Conservation (phyloP, 176 grass and related monocot genomes). For the Lolium perenne region DNA sequence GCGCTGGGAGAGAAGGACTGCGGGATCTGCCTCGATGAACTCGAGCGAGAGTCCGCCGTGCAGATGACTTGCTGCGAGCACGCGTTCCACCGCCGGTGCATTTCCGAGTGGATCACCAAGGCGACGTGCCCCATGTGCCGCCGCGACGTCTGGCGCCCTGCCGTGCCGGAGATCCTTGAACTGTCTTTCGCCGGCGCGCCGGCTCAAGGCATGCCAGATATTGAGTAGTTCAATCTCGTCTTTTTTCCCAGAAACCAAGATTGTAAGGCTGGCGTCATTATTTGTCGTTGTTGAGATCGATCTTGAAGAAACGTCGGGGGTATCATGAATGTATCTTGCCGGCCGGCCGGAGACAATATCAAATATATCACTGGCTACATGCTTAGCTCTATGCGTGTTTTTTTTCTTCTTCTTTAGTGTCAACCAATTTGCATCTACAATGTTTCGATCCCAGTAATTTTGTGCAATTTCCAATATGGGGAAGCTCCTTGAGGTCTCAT, state of each 20-base stretch:
- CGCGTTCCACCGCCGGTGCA: neutral
- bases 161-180: neutral
- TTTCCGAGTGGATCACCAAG: neutral
- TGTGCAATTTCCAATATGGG: too few relatives aligned
- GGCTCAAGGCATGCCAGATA: neutral
- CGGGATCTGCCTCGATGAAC: neutral
- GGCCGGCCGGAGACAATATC: too few relatives aligned
- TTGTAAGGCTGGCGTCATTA: neutral
- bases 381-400: too few relatives aligned
- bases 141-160: neutral
- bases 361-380: too few relatives aligned
- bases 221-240: neutral
- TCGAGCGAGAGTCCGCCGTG: neutral
- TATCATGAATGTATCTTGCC: too few relatives aligned
- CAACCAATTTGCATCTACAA: too few relatives aligned
- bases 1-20: neutral
- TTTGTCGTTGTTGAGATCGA: neutral
- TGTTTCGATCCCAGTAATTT: too few relatives aligned
- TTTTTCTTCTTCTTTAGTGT: too few relatives aligned
- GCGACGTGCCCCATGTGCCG: neutral
- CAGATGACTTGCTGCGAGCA: neutral
- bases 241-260: neutral
- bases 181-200: neutral
- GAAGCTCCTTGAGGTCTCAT: too few relatives aligned
- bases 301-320: neutral